Base-by-base conservation (phyloP, 495 filamentous ascomycete genomes). In the Aspergillus affinis region DNA sequence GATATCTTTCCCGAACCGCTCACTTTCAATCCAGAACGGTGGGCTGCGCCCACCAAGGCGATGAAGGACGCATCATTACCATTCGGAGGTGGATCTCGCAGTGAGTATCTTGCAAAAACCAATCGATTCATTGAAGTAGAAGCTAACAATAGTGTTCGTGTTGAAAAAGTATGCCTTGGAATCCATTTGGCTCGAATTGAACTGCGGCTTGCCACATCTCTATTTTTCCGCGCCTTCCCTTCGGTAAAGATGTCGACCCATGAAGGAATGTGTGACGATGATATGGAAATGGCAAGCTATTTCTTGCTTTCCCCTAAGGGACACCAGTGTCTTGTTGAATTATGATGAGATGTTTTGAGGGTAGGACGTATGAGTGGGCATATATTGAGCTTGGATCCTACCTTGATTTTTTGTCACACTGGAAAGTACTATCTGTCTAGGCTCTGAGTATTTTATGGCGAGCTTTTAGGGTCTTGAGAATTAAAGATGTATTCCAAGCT, bases 41-140 rank as follows among this genome's bases (percentile, higher is more conserved):
- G 78, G 78, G 71, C 66, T 6, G 62, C 65, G 0, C 72, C 77
- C 0, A 81, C 79, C 0, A 76, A 75, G 48, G 75, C 64, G 13
- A 84, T 84, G 79, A 84, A 81, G 56, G 74, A 83, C 41, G 71
- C 75, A 6, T 82, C 79, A 15, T 63, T 84, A 55, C 72, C 82
- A 0, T 87, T 83, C 63, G 82, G 84, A 0, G 81, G 72, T 18
- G 84, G 82, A 8, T 72, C 69, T 21, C 71, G 78, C 36, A 69
- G 75, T 74, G 55, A 61, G 69, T 71, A 13, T 6, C 48, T 19
- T 18, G 20, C 44, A 46, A 9, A 9, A 17, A 20, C 23, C 10
- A 15, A 5, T 9, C 19, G 1, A 32, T 3, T 32, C 30, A 32
- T 1, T 32, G 23, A 32, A 32, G n/a, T 8, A 32, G 30, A 32